These are phyloP conservation scores for Lactarius sanguifluus DNA, from an alignment of 768 basidiomycete genomes.

Conservation along the genomic window DNA sequence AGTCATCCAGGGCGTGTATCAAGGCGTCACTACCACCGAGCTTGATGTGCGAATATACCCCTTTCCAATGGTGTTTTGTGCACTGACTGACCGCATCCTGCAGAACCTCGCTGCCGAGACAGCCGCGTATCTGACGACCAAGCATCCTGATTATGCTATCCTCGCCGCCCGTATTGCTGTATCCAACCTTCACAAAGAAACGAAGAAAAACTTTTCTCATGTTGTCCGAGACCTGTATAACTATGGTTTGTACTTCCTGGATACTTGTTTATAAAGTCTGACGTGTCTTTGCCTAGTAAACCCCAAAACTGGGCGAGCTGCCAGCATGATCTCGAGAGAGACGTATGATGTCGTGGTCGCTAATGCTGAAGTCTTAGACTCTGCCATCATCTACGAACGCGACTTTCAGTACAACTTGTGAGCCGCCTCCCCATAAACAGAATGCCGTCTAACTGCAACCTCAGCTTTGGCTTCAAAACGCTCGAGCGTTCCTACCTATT, in stretches of 20 bases:
- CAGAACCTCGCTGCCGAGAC: conserved; percentile 97
- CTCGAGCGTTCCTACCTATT: conserved; percentile 97
- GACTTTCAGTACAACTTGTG: conserved; percentile 98
- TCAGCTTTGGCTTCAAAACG: conserved; percentile 98
- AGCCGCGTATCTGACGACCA: conserved; percentile 95
- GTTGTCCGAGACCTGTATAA: conserved; percentile 89
- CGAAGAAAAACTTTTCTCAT: conserved; percentile 93
- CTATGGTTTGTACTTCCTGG: conserved; percentile 56
- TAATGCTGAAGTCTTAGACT: conserved; percentile 81
- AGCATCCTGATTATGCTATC: conserved; percentile 96
- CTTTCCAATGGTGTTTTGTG: neutral
- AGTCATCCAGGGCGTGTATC: conserved; percentile 90
- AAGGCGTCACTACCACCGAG: conserved; percentile 95
- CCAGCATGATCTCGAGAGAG: conserved; percentile 90
- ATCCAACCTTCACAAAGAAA: conserved; percentile 98
- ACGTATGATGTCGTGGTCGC: conserved; percentile 80
- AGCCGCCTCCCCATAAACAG: conserved; percentile 34
- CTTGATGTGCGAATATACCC: conserved; percentile 69
- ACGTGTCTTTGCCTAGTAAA: conserved; percentile 55
- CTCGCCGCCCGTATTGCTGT: conserved; percentile 98
- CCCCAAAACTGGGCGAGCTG: conserved; percentile 86
- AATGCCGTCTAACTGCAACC: conserved; percentile 9
- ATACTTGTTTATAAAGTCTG: neutral
- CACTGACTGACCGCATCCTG: conserved; percentile 2
- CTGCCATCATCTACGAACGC: conserved; percentile 95